Evolutionary conservation across 257 asterid genomes (phyloP), one percentile per base, ranked within the genome.

Genomic region (Verbena officinalis): DNA sequence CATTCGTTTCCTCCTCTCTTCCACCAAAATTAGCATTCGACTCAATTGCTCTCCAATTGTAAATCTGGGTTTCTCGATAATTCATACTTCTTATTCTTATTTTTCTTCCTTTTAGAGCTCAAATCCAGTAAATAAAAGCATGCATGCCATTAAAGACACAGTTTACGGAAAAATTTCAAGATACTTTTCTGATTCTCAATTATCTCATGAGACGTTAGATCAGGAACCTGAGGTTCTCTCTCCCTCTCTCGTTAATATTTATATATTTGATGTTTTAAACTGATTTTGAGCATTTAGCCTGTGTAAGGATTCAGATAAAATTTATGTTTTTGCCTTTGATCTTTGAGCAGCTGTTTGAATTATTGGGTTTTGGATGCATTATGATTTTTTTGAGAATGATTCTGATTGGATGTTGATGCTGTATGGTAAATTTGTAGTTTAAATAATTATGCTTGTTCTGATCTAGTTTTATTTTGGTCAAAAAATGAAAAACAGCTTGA

Each of bases 171-270:
- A 80, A 64, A 82, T 91, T 24, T 83, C 98, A 0, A 77, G 83
- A 38, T 68, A 83, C 5, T 87, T 92, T 68, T 85, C 96, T 57
- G 93, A 86, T 85, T 87, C 96, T 0, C 87, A 87, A 64, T 64
- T 83, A 3, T 64, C 90, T 30, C 76, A 45, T 55, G 79, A 68
- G 59, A 57, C 64, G 73, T 55, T 55, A 70, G 92, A 85, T 82
- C 95, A 74, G 54, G 90, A 69, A 46, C 7, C 85, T 17, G 81
- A 81, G 97, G 98, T 92, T 78, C 64, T 64, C 67, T 56, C 65
- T 74, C 62, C 14, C 38, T 45, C 48, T 24, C 21, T 24, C 51
- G 17, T 17, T 40, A 19, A 54, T 63, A 30, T 44, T 62, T 13
- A 46, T 38, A 20, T 11, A 21, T 59, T 44, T 17, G 15, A 13